Evolutionary conservation across 768 basidiomycete genomes (phyloP).

Genomic region (Termitomyces sp.): DNA sequence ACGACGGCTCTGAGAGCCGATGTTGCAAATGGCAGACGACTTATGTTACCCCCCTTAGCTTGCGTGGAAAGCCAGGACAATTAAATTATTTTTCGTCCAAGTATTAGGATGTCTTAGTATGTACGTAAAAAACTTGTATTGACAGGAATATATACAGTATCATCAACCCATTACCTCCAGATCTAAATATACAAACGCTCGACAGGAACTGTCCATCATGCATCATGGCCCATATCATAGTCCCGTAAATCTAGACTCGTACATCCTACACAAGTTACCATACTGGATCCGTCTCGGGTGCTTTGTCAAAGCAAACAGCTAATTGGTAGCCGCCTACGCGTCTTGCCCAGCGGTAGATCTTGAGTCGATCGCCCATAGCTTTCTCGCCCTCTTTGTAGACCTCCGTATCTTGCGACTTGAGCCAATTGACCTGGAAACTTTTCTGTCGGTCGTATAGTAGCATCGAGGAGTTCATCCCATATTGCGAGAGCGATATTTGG

Average conservation of each 20-base stretch:
- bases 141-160: background rate
- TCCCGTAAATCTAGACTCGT: background rate
- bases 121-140: background rate
- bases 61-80: slow-evolving; percentile 25
- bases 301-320: slow-evolving; percentile 21
- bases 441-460: slow-evolving; percentile 38
- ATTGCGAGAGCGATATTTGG: slow-evolving; percentile 21
- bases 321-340: slow-evolving; percentile 19
- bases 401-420: slow-evolving; percentile 14
- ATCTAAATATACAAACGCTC: background rate
- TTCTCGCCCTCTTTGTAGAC: slow-evolving; percentile 17
- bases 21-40: slow-evolving; percentile 24
- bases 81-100: background rate
- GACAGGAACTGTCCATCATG: background rate
- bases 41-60: slow-evolving; percentile 24
- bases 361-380: slow-evolving; percentile 13
- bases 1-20: slow-evolving; percentile 26
- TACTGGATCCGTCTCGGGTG: slow-evolving; percentile 17
- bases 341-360: slow-evolving; percentile 21
- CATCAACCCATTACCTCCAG: background rate
- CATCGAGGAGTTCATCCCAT: slow-evolving; percentile 15
- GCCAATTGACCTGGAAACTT: slow-evolving; percentile 30
- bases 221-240: background rate
- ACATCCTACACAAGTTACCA: slow-evolving; percentile 12
- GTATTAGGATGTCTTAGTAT: too few species aligned